A percentile compares a stretch with the other conserved stretches of the same genome.
Conservation (phyloP, 306 rosid genomes). For the Vicia sativa region DNA sequence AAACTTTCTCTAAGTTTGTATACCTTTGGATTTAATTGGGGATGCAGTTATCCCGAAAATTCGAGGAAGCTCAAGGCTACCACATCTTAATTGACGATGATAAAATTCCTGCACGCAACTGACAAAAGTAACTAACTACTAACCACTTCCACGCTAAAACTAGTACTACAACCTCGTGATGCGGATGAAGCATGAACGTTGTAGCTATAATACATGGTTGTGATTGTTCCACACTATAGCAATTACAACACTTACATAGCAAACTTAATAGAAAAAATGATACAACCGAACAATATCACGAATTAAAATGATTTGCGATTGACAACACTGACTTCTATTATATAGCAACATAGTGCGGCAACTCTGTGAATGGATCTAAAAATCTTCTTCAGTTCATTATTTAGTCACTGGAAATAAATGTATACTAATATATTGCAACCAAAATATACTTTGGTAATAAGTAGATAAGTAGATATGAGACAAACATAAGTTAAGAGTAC, state of each 20-base stretch:
- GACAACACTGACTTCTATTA: neutral
- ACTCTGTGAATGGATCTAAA: neutral
- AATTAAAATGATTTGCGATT: neutral
- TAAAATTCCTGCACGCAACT: constrained; percentile 72
- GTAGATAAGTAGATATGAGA: constrained; percentile 1
- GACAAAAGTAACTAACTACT: constrained; percentile 20
- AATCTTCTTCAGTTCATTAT: neutral
- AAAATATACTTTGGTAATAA: constrained; percentile 15
- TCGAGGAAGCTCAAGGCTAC: constrained; percentile 60
- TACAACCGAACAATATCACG: neutral
- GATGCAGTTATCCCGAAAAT: constrained; percentile 95
- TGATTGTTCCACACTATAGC: too few relatives aligned
- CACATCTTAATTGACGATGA: constrained; percentile 50
- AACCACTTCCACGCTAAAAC: constrained; percentile 8
- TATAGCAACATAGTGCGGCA: neutral
- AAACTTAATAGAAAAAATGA: neutral
- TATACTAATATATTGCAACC: neutral
- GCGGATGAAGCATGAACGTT: neutral
- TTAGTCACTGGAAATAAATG: constrained; percentile 17
- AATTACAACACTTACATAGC: too few relatives aligned
- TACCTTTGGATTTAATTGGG: constrained; percentile 87
- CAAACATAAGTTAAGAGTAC: constrained; percentile 10
- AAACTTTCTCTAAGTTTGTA: neutral
- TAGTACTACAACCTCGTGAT: constrained; percentile 13
- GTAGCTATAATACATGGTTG: neutral